Percentiles rank a stretch among this genome's conserved stretches.
phyloP scores from a whole-genome alignment of 192 early-diverging fungal genomes.

The Chytriomyces sp. region DNA sequence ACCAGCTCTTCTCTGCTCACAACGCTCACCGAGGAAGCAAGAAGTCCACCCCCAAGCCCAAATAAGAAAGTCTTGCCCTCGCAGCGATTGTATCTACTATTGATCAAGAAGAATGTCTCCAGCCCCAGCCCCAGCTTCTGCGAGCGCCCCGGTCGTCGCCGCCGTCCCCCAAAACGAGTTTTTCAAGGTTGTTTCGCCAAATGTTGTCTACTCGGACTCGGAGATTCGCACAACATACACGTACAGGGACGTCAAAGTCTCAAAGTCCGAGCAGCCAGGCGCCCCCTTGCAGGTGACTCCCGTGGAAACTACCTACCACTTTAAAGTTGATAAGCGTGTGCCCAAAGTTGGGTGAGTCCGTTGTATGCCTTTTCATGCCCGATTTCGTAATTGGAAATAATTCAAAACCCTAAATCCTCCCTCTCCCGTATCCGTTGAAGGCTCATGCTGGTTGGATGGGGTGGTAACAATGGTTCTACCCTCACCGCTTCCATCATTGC shows the following conservation, averaged over 20 bases:
- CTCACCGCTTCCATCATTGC: slow-evolving; percentile 95
- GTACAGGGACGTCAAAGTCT: slow-evolving; percentile 87
- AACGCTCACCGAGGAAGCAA: slow-evolving; percentile 78
- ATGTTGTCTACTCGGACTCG: slow-evolving; percentile 83
- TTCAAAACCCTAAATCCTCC: background rate
- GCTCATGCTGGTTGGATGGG: slow-evolving; percentile 99
- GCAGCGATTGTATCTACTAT: slow-evolving; percentile 36
- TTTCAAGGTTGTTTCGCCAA: slow-evolving; percentile 87
- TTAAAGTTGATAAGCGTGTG: slow-evolving; percentile 81
- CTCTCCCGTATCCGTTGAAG: slow-evolving; percentile 43
- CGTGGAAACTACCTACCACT: slow-evolving; percentile 84
- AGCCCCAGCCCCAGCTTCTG: slow-evolving; percentile 8
- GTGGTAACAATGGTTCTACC: slow-evolving; percentile 99
- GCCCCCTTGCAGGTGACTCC: slow-evolving; percentile 72
- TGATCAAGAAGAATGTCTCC: slow-evolving; percentile 26
- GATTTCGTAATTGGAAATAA: slow-evolving; percentile 1
- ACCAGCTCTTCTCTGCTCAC: slow-evolving; percentile 77
- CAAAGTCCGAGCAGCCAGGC: slow-evolving; percentile 29
- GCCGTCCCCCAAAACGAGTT: slow-evolving; percentile 1
- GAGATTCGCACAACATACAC: slow-evolving; percentile 83
- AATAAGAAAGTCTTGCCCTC: slow-evolving; percentile 34
- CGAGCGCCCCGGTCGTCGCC: background rate
- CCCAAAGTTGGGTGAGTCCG: slow-evolving; percentile 76
- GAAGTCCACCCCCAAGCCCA: slow-evolving; percentile 71
- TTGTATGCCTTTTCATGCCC: background rate